phyloP scores from a whole-genome alignment of 257 asterid species.

The Gentiana macrophylla region DNA sequence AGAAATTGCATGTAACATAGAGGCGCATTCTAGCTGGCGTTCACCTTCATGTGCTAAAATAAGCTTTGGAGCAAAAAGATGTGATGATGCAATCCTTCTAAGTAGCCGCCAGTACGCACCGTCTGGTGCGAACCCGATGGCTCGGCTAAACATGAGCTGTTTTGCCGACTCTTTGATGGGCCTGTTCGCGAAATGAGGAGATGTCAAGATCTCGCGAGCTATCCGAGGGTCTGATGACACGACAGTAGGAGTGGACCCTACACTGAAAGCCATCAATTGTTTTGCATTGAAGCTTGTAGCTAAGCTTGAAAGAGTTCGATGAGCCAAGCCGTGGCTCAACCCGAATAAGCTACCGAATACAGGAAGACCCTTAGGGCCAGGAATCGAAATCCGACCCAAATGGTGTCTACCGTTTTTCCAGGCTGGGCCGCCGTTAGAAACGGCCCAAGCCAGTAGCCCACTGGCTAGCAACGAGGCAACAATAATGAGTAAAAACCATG shows the following conservation, averaged over 20 bases:
- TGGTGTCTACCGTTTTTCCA: constrained; percentile 35
- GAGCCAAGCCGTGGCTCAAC: constrained; percentile 59
- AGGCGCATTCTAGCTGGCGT: constrained; percentile 30
- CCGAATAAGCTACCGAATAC: constrained; percentile 44
- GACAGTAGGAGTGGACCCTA: constrained; percentile 41
- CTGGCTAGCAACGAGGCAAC: constrained; percentile 4
- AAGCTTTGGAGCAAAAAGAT: constrained; percentile 39
- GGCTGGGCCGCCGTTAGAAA: constrained; percentile 30
- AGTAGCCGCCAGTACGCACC: constrained; percentile 45
- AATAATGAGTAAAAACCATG: constrained; percentile 7
- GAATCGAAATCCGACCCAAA: constrained; percentile 31
- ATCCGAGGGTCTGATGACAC: constrained; percentile 32
- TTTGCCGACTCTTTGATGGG: constrained; percentile 51
- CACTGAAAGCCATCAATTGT: constrained; percentile 47
- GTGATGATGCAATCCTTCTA: constrained; percentile 38
- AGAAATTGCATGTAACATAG: constrained; percentile 27
- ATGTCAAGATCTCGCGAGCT: constrained; percentile 46
- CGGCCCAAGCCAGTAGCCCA: constrained; percentile 39
- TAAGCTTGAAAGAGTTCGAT: constrained; percentile 38
- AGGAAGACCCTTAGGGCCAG: constrained; percentile 52
- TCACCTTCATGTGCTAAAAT: constrained; percentile 30
- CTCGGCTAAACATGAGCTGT: constrained; percentile 50
- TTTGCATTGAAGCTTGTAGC: constrained; percentile 23
- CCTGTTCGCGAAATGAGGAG: constrained; percentile 45
- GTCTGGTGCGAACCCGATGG: constrained; percentile 57